Evolutionary conservation across 352 stramenopile species (phyloP), one percentile per base, ranked within the genome.

Genomic region (Peronospora belbahrii): DNA sequence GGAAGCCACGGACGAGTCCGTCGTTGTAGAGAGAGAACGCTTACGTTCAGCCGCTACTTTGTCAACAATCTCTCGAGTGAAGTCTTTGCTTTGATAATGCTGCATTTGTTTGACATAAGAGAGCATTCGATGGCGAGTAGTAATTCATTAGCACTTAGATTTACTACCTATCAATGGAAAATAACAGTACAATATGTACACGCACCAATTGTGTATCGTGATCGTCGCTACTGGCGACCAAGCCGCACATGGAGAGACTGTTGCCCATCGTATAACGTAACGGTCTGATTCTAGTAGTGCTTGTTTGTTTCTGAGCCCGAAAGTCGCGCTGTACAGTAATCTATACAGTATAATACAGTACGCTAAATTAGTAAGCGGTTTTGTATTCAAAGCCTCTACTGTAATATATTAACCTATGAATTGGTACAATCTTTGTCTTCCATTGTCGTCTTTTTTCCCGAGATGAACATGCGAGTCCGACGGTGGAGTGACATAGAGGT

Each of bases 401-500:
- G 6, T 28, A 28, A 9, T 28, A 9, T 28, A 28, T 11, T 10
- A 28, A 10, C 24, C 11, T 28, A 28, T 2, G 8, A 28, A 10
- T 11, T 28, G 7, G 1, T 28, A 28, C 24, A 10, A 28, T 28
- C 13, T 6, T 35, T 19, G 9, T 19, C 30, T 35, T 35, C 24
- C 20, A 38, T 43, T 43, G 19, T 28, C 20, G 44, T 47, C 17
- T 18, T n/a, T n/a, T n/a, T n/a, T 13, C 14, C 23, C 15, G n/a
- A 44, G 1, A 58, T 59, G 50, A 37, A 18, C 15, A 54, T 62
- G 9, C 70, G 75, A 42, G 70, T 85, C 59, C 75, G 75, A 14
- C 72, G 75, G 17, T 87, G 75, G 75, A 87, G 75, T 61, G 75
- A 87, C 55, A 70, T 80, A 19, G 75, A 83, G 42, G 53, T 48